Evolutionary conservation across 768 basidiomycete species (phyloP).

Genomic region (Trichaptum fuscoviolaceum): DNA sequence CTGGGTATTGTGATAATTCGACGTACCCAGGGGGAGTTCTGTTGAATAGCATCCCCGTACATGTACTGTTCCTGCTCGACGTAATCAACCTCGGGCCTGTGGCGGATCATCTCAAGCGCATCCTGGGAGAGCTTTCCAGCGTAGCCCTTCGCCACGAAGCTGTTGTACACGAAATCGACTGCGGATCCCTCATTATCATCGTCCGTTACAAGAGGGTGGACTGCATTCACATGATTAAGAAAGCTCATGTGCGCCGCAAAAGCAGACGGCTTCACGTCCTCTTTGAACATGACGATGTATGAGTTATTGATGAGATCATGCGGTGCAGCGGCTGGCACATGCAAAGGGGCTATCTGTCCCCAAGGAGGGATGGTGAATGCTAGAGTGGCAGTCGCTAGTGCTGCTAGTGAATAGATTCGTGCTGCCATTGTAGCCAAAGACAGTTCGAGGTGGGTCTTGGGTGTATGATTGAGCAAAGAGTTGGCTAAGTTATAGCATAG

Average conservation of each 20-base stretch:
- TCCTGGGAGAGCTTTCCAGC: slow-evolving; percentile 71
- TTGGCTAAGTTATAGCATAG: no score
- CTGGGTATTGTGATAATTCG: slow-evolving; percentile 10
- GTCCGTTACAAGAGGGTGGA: slow-evolving; percentile 49
- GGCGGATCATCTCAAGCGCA: slow-evolving; percentile 71
- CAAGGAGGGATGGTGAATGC: neutral
- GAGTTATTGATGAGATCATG: slow-evolving; percentile 80
- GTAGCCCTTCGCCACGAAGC: slow-evolving; percentile 65
- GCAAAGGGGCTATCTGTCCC: slow-evolving; percentile 8
- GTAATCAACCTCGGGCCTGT: slow-evolving; percentile 83
- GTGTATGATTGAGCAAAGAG: no score
- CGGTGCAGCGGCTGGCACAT: slow-evolving; percentile 22
- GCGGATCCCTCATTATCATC: slow-evolving; percentile 13
- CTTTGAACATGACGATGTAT: slow-evolving; percentile 89
- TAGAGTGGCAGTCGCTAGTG: no score
- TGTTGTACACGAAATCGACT: slow-evolving; percentile 70
- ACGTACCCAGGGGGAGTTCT: slow-evolving; percentile 78
- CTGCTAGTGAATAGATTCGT: no score
- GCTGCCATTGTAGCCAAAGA: no score
- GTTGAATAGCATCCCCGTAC: slow-evolving; percentile 58
- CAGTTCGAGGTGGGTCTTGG: no score
- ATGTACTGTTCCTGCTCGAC: slow-evolving; percentile 94
- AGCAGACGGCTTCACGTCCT: slow-evolving; percentile 48
- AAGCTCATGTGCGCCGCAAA: slow-evolving; percentile 77
- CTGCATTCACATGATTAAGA: slow-evolving; percentile 56